Evolutionary conservation across 164 flowering plant species (phyloP).

Genomic region (Kingdonia uniflora): DNA sequence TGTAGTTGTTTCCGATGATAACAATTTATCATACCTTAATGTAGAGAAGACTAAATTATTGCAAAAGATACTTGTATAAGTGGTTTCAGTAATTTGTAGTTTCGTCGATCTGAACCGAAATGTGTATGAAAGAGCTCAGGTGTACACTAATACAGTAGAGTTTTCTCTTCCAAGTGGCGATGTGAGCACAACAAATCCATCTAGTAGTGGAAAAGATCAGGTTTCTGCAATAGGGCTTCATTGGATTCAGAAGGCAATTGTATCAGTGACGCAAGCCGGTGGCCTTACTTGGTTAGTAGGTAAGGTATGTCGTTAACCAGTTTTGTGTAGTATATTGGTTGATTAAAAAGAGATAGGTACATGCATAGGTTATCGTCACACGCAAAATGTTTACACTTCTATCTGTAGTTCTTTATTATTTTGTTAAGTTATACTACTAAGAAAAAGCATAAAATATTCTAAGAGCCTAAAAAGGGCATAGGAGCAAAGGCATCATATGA

Average conservation of each 20-base stretch:
- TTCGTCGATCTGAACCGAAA: slow-evolving; percentile 50
- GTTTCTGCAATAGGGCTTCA: slow-evolving; percentile 32
- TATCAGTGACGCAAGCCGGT: slow-evolving; percentile 97
- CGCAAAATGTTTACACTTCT: no score
- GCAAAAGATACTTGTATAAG: slow-evolving; percentile 61
- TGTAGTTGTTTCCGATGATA: slow-evolving; percentile 49
- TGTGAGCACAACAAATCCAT: slow-evolving; percentile 20
- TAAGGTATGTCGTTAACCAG: slow-evolving; percentile 59
- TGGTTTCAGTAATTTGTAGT: slow-evolving; percentile 54
- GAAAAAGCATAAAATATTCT: no score
- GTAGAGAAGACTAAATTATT: slow-evolving; percentile 43
- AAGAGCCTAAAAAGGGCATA: no score
- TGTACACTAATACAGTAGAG: slow-evolving; percentile 18
- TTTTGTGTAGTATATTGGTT: slow-evolving; percentile 3
- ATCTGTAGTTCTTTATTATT: no score
- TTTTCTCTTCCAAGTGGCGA: slow-evolving; percentile 16
- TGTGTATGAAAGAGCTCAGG: slow-evolving; percentile 25
- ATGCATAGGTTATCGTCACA: no score
- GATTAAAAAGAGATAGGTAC: neutral
- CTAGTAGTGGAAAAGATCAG: slow-evolving; percentile 17
- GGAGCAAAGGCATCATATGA: no score
- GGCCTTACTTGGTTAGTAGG: slow-evolving; percentile 99
- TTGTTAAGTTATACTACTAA: no score
- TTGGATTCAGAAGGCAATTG: slow-evolving; percentile 80
- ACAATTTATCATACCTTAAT: slow-evolving; percentile 21